These are phyloP conservation scores for Fonsecaea multimorphosa DNA, from an alignment of 2,329 filamentous ascomycete species.

Conservation along the genomic window DNA sequence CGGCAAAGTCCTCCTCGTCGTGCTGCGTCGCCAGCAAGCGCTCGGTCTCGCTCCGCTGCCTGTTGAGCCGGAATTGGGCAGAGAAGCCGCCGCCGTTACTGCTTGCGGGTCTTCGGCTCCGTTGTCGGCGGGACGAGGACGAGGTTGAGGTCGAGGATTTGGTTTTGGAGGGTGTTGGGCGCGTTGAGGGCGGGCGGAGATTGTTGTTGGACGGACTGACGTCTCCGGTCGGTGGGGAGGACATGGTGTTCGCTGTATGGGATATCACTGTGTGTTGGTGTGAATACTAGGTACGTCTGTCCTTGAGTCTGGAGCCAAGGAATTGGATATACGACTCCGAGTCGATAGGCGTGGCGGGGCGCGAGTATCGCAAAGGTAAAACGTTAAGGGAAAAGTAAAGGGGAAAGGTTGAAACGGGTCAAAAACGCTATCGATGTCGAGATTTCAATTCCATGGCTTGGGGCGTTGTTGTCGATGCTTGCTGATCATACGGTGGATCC, in stretches of 20 bases:
- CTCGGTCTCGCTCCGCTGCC: constrained; percentile 30
- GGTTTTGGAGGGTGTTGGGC: neutral
- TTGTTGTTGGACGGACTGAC: neutral
- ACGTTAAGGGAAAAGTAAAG: neutral
- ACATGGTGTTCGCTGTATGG: neutral
- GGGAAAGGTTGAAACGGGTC: neutral
- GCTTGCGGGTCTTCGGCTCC: neutral
- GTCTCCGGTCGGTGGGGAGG: neutral
- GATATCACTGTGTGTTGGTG: neutral
- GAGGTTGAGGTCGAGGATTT: neutral
- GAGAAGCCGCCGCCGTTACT: constrained; percentile 4
- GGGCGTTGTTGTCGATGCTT: neutral
- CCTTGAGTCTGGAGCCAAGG: neutral
- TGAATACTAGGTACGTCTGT: neutral
- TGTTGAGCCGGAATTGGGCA: constrained; percentile 27
- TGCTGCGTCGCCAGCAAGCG: constrained; percentile 35
- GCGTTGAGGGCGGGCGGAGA: neutral
- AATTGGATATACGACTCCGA: too few relatives aligned
- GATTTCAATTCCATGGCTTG: neutral
- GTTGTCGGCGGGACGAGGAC: neutral
- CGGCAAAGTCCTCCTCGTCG: constrained; percentile 36
- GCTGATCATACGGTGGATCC: too few relatives aligned
- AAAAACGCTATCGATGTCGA: neutral
- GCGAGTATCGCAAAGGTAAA: neutral
- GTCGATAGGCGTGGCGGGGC: neutral